phyloP scores from a whole-genome alignment of 306 rosid species.

The Acacia confusa region DNA sequence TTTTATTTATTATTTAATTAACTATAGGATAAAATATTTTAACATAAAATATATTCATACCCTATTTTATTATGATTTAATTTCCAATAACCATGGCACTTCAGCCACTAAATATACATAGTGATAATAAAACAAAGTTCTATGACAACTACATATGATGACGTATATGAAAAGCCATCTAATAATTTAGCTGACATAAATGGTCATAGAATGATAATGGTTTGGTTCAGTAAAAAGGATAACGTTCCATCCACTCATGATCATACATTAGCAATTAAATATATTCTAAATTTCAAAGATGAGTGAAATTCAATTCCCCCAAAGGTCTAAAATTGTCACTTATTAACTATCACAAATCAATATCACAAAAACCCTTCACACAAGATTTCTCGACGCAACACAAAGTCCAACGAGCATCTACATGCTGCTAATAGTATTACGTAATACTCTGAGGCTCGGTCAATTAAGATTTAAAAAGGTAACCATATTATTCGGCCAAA shows the following conservation, averaged over 20 bases:
- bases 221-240: neutral
- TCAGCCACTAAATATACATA: neutral
- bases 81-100: neutral
- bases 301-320: too few relatives aligned
- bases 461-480: neutral
- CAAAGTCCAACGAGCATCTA: constrained; percentile 1
- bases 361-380: too few relatives aligned
- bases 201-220: neutral
- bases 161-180: neutral
- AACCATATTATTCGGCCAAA: neutral
- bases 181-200: neutral
- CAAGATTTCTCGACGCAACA: constrained; percentile 11
- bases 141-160: neutral
- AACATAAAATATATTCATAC: too few relatives aligned
- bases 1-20: too few relatives aligned
- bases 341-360: too few relatives aligned
- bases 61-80: too few relatives aligned
- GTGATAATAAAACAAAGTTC: neutral
- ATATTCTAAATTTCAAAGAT: too few relatives aligned
- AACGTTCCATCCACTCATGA: neutral
- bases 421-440: neutral
- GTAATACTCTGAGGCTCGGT: neutral
- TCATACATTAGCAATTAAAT: too few relatives aligned
- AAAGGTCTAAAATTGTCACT: too few relatives aligned
- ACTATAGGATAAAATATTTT: too few relatives aligned